Conservation (phyloP, 2,329 filamentous ascomycete genomes). For the Neopestalotiopsis sp. region DNA sequence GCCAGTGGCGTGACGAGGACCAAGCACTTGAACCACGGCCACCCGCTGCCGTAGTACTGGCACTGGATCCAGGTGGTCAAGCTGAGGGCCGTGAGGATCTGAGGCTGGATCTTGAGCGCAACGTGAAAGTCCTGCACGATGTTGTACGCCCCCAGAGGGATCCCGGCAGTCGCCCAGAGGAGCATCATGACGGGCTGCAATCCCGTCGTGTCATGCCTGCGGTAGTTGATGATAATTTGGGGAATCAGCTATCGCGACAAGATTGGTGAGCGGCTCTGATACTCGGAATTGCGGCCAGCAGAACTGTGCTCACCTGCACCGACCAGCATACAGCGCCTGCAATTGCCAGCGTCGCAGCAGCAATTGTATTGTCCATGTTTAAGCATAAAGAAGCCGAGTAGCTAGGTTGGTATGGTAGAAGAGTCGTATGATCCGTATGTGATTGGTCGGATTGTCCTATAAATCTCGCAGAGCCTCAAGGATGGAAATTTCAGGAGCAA, state of each 20-base stretch:
- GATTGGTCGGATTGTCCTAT: neutral
- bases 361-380: slow-evolving; percentile 10
- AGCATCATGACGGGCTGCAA: slow-evolving; percentile 76
- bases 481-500: neutral
- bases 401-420: neutral
- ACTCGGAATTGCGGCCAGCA: neutral
- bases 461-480: neutral
- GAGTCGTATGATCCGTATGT: neutral
- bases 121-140: slow-evolving; percentile 47
- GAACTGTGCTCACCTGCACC: slow-evolving; percentile 52
- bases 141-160: slow-evolving; percentile 41
- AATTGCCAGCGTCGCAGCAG: neutral
- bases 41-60: slow-evolving; percentile 39
- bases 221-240: slow-evolving; percentile 72
- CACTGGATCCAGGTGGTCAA: slow-evolving; percentile 49
- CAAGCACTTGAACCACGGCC: neutral
- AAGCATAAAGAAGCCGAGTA: neutral
- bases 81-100: slow-evolving; percentile 48
- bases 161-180: slow-evolving; percentile 41
- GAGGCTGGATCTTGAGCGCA: slow-evolving; percentile 47
- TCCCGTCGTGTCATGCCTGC: slow-evolving; percentile 67
- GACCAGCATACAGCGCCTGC: slow-evolving; percentile 62
- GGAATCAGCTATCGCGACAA: slow-evolving; percentile 60
- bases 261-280: neutral
- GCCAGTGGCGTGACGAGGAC: slow-evolving; percentile 46